Conservation (phyloP, 805 yeast species). For the Lipomyces spencermartinsiae region DNA sequence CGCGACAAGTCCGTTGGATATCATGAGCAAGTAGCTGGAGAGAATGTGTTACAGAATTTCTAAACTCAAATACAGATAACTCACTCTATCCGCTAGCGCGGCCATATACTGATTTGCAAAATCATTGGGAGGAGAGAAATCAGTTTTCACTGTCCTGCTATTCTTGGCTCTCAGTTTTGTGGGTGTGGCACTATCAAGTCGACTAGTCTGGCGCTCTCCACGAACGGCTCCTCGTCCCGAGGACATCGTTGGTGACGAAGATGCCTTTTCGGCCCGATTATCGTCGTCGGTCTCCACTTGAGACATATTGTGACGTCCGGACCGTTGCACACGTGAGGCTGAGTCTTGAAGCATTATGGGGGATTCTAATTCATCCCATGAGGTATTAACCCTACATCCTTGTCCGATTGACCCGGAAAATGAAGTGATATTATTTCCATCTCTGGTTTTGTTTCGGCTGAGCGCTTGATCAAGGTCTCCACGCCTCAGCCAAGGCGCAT, state of each 20-base stretch:
- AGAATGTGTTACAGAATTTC: background rate
- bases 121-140: background rate
- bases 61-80: background rate
- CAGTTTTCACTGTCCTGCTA: background rate
- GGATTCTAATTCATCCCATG: background rate
- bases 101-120: constrained; percentile 1
- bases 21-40: constrained; percentile 22
- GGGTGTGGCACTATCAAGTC: background rate
- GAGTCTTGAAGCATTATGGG: background rate
- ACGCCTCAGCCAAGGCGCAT: background rate
- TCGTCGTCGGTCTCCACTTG: background rate
- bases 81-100: background rate
- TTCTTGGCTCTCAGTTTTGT: background rate
- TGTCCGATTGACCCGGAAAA: background rate
- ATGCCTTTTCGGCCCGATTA: background rate
- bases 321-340: background rate
- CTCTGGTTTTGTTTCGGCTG: background rate
- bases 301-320: background rate
- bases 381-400: background rate
- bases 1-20: constrained; percentile 11
- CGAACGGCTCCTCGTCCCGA: background rate
- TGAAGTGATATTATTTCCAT: background rate
- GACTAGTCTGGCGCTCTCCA: background rate
- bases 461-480: background rate
- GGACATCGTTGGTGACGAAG: background rate